These are phyloP conservation scores for Leishmania arabica DNA, from an alignment of 208 protist species.

Conservation along the genomic window DNA sequence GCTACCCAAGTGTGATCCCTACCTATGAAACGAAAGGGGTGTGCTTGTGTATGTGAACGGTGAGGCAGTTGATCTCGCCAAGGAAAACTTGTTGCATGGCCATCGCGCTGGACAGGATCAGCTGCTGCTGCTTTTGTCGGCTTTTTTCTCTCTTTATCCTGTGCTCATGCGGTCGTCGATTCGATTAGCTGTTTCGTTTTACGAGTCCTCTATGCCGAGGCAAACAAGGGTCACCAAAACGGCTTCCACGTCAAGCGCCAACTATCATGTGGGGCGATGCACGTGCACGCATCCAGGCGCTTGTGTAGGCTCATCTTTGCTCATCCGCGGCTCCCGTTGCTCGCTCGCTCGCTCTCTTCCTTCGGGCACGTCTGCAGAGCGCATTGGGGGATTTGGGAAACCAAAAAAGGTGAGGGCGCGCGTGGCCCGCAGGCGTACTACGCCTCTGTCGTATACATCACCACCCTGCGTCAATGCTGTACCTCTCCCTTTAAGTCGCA, in stretches of 20 bases:
- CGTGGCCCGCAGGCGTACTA: not conserved
- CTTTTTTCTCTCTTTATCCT: not conserved
- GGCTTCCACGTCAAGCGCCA: not conserved
- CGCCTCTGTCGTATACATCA: not conserved
- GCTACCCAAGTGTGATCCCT: conserved; percentile 11
- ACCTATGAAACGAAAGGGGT: not conserved
- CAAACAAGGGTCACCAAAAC: not conserved
- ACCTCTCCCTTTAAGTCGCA: not conserved
- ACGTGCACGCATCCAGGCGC: not conserved
- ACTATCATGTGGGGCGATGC: not conserved
- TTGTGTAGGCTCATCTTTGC: not conserved
- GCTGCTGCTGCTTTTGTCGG: not conserved
- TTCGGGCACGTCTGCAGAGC: not conserved
- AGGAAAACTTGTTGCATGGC: not conserved
- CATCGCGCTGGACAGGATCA: not conserved
- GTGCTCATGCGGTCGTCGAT: too few relatives aligned
- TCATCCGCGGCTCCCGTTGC: not conserved
- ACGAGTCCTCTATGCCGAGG: too few relatives aligned
- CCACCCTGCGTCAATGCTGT: not conserved
- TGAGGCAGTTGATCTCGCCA: not conserved
- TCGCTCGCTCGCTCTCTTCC: not conserved
- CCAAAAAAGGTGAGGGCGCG: not conserved
- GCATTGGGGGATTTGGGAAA: not conserved
- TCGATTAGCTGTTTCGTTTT: too few relatives aligned
- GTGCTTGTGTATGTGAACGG: not conserved